Base-by-base conservation (phyloP, 768 basidiomycete species). In the Dentipellis sp. region DNA sequence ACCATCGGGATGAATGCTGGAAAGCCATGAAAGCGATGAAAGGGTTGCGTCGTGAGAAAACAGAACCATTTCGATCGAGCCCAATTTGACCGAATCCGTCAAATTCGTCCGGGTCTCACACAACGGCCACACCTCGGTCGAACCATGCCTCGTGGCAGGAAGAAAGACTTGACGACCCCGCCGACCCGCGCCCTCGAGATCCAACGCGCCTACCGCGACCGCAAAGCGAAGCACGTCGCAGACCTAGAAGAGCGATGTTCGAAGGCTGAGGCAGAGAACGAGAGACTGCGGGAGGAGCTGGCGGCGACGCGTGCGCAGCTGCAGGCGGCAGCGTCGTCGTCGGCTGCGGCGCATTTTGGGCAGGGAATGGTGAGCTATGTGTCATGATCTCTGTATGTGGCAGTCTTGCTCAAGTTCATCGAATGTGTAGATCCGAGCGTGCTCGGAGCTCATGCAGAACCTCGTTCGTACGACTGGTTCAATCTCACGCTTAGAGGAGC, bases 121-220 rank as follows among this genome's bases (percentile, higher is more conserved):
- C 29, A 6, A 29, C 29, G 29, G 29, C 29, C 3, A 29, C 29
- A 29, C 29, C 29, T 29, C 29, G 29, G 29, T 29, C 3, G 29
- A 29, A 3, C 29, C 29, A 62, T 62, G 61, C 48, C 56, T 19
- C 45, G 61, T 54, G 61, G 61, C 40, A 45, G 61, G 21, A 48
- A 42, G 54, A 62, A 62, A 39, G 61, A 62, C 29, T 46, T 17
- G 10, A 60, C 61, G 4, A 34, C 58, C 21, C 55, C 53, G 8
- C 61, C 49, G 17, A 57, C 61, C n/a, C 59, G 59, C 17, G 11
- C 59, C 16, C 52, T 62, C 19, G 29, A 21, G 37, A 14, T 60
- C 12, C 61, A 62, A 38, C 48, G 61, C 19, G 56, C 59, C 5
- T 62, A 60, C 47, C 61, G 61, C 46, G 61, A 62, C 29, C 23